Conservation (phyloP, 106 monocot species). For the Hemerocallis citrina region DNA sequence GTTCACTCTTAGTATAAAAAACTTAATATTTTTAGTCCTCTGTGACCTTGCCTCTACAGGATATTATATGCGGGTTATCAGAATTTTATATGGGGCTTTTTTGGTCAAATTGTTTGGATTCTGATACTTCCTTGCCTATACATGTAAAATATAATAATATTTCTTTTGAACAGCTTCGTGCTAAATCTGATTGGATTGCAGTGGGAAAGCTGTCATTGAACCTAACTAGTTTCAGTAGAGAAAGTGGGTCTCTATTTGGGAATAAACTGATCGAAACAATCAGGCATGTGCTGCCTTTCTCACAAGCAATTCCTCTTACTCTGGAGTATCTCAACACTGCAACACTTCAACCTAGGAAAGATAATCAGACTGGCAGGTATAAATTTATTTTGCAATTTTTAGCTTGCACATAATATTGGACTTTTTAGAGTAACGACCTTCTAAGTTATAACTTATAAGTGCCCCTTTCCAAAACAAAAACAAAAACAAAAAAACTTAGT, state of each 20-base stretch:
- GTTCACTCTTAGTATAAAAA: too few relatives aligned
- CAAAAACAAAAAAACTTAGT: too few relatives aligned
- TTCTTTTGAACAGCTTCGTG: constrained; percentile 38
- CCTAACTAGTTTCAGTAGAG: constrained; percentile 66
- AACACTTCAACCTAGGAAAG: constrained; percentile 59
- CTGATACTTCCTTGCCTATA: too few relatives aligned
- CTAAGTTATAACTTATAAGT: too few relatives aligned
- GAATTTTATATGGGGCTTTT: too few relatives aligned
- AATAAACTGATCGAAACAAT: constrained; percentile 26
- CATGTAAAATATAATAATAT: too few relatives aligned
- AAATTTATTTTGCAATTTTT: background rate
- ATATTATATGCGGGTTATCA: too few relatives aligned
- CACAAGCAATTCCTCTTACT: constrained; percentile 51
- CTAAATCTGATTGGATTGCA: constrained; percentile 48
- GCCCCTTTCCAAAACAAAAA: too few relatives aligned
- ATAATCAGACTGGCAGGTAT: constrained; percentile 62
- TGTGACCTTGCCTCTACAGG: too few relatives aligned
- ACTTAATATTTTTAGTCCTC: too few relatives aligned
- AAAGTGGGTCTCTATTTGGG: constrained; percentile 74
- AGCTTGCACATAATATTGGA: background rate
- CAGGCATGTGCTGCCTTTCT: constrained; percentile 50
- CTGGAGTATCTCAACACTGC: constrained; percentile 74
- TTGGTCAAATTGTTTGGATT: too few relatives aligned
- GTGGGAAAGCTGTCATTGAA: constrained; percentile 76
- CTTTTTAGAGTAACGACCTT: too few relatives aligned